Evolutionary conservation across 2,329 filamentous ascomycete genomes (phyloP).

Genomic region (Cercospora nicotianae): DNA sequence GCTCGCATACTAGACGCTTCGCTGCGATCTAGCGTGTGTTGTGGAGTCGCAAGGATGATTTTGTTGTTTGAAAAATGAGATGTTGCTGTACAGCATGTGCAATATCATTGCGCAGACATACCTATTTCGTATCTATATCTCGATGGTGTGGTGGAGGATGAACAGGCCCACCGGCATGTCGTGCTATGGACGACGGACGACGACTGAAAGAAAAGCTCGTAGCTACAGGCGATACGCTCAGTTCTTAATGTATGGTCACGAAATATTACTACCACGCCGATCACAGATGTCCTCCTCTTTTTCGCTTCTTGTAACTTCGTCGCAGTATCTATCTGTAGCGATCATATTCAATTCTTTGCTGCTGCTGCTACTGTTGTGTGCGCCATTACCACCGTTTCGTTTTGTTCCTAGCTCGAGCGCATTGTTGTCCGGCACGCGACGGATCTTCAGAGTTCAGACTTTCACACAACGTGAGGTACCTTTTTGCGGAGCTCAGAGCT

Average conservation of each 20-base stretch:
- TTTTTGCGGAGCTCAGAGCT: not conserved
- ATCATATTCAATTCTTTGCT: not conserved
- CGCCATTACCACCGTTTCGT: too few relatives aligned
- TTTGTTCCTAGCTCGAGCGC: too few relatives aligned
- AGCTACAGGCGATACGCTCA: not conserved
- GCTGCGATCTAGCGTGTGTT: too few relatives aligned
- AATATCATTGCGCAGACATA: not conserved
- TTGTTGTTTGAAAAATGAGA: not conserved
- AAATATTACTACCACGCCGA: not conserved
- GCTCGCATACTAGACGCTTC: constrained; percentile 33
- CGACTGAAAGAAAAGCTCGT: not conserved
- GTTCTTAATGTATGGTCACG: not conserved
- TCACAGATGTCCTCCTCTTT: not conserved
- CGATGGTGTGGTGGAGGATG: not conserved
- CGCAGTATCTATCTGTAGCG: not conserved
- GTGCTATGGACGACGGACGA: not conserved
- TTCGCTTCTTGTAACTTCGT: not conserved
- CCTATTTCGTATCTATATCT: not conserved
- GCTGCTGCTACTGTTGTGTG: not conserved
- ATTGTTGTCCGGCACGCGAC: not conserved
- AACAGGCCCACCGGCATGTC: not conserved
- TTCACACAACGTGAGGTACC: not conserved
- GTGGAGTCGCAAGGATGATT: too few relatives aligned
- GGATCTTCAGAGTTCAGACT: not conserved
- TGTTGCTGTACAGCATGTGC: constrained; percentile 1